Percentiles rank a stretch among this genome's conserved stretches.
Evolutionary conservation across 371 early-diverging fungal species (phyloP).

Genomic region (Mucor saturninus): DNA sequence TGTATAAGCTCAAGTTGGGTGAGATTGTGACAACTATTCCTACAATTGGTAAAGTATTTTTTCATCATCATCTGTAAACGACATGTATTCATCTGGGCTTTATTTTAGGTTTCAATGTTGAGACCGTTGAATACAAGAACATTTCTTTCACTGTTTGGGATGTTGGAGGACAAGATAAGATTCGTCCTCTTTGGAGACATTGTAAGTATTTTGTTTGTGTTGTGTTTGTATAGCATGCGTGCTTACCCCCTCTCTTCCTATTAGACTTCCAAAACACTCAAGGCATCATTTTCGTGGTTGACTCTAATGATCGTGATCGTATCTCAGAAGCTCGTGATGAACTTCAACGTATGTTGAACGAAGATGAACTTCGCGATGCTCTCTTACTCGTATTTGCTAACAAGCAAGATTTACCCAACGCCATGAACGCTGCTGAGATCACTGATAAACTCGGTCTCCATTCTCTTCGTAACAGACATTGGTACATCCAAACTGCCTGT

Average conservation of each 20-base stretch:
- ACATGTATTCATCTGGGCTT: not conserved
- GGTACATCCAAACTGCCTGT: conserved; percentile 92
- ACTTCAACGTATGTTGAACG: conserved; percentile 85
- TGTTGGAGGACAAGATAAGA: conserved; percentile 82
- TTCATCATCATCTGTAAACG: not conserved
- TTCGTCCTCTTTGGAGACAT: conserved; percentile 61
- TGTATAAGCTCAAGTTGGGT: conserved; percentile 85
- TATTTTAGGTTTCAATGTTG: conserved; percentile 83
- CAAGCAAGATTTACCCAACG: conserved; percentile 96
- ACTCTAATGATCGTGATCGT: conserved; percentile 92
- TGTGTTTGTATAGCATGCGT: conserved; percentile 20
- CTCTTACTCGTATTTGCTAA: conserved; percentile 94
- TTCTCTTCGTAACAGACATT: conserved; percentile 86
- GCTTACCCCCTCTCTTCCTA: conserved; percentile 52
- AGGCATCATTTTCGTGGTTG: conserved; percentile 97
- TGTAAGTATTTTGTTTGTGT: conserved; percentile 38
- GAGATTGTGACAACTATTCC: conserved; percentile 98
- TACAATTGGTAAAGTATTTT: conserved; percentile 60
- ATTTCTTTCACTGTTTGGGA: conserved; percentile 98
- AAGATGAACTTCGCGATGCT: conserved; percentile 93
- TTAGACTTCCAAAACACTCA: conserved; percentile 92
- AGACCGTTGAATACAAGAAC: conserved; percentile 96
- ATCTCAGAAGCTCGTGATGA: conserved; percentile 89
- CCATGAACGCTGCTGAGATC: conserved; percentile 93
- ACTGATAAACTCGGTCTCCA: conserved; percentile 90